Evolutionary conservation across 2,329 filamentous ascomycete species (phyloP), one percentile per base, ranked within the genome.

Genomic region (Capronia coronata): DNA sequence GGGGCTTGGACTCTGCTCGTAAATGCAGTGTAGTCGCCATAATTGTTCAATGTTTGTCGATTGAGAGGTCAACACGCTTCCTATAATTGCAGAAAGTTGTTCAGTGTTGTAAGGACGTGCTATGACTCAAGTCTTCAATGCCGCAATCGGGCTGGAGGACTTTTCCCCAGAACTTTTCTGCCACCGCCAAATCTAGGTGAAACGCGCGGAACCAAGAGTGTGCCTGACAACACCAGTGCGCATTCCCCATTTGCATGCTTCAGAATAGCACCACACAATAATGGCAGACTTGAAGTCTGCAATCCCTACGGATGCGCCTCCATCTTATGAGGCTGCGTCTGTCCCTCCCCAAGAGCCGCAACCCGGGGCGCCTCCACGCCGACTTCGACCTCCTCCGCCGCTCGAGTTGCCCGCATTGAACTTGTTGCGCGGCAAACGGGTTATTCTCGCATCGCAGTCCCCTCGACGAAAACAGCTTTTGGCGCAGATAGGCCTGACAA

Each of bases 361-460:
- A 40, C 47, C 55, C 34, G 22, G 40, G 29, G 39, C 39, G 13
- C 47, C 49, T n/a, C 46, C 51, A 13, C 49, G 55, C 30, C 53
- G 50, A 10, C 47, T 61, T 14, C 53, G 51, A 22, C 53, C 55
- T 3, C 59, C 59, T 14, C 70, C 68, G 39, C 86, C 86, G 1
- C 79, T 97, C 54, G 78, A 87, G 54, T 76, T 97, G 14, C 90
- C 91, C 13, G 83, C 89, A 48, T 73, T 98, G 51, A 79, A 79
- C 61, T 75, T 83, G 62, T 79, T 98, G 57, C 82, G 85, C 63
- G 78, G 78, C 47, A 87, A 86, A 67, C 78, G 91, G 57, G 82
- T 95, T 4, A 86, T 98, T 59, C 83, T 98, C 22, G 93, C 93
- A 45, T 96, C 90, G 2, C 82, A 86, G 16, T 96, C 90, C 1